These are phyloP conservation scores for Heracleum sosnowskyi DNA, from an alignment of 129 eudicot species.

Conservation along the genomic window DNA sequence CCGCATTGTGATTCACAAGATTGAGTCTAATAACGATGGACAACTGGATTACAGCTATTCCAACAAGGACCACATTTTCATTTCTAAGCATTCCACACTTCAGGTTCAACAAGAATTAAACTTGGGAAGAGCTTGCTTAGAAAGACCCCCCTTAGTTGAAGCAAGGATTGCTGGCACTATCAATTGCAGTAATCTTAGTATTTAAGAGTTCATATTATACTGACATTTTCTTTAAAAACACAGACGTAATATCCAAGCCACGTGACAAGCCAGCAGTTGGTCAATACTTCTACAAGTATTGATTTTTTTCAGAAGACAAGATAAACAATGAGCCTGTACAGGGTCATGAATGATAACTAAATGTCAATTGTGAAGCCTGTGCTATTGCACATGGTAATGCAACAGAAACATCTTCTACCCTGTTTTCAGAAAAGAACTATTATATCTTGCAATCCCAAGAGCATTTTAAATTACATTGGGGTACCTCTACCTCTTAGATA, in stretches of 20 bases:
- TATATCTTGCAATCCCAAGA: background rate
- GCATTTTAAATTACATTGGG: background rate
- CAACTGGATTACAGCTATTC: constrained; percentile 4
- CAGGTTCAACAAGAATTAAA: background rate
- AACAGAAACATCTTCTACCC: background rate
- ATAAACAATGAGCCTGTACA: background rate
- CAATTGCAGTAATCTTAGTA: background rate
- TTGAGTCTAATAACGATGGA: background rate
- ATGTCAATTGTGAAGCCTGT: background rate
- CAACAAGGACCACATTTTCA: background rate
- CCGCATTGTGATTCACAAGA: background rate
- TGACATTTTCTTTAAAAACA: background rate
- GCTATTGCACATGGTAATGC: constrained; percentile 3
- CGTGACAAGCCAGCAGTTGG: constrained; percentile 10
- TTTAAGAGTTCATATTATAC: background rate
- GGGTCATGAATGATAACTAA: background rate
- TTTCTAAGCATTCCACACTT: background rate
- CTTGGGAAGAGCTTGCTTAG: background rate
- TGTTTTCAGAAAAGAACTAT: background rate
- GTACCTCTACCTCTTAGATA: background rate
- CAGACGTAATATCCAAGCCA: background rate
- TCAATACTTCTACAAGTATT: background rate
- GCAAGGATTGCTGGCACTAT: constrained; percentile 5
- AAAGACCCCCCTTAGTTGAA: background rate
- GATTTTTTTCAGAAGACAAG: background rate